Evolutionary conservation across 805 yeast genomes (phyloP), one percentile per base, ranked within the genome.

Genomic region (Starmerella scarabaei): DNA sequence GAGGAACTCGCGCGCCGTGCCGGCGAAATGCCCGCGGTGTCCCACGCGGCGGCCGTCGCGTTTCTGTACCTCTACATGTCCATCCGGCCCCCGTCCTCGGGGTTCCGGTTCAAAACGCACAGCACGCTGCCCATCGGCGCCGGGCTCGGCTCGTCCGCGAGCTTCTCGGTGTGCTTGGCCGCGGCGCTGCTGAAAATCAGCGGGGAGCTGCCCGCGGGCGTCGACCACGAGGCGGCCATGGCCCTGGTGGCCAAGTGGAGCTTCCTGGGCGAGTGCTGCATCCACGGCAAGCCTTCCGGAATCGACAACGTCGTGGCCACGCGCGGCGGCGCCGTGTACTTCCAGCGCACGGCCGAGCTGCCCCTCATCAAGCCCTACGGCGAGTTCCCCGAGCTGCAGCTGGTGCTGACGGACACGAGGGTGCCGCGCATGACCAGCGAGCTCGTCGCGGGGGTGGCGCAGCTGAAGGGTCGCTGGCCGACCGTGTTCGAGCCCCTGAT

Each of bases 301-400:
- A 84, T 91, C 38, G 98, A 91, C 58, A 91, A 91, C 55, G 85
- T 95, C 0, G 96, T 88, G 36, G 93, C 97, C 2, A 80, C 95
- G 0, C 77, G 77, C 50, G 98, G 98, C 18, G 96, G 96, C 35
- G 97, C 97, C 0, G 94, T 91, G 1, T 67, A 78, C 73, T 88
- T 77, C 61, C 88, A 80, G 61, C 72, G 93, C 53, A 23, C 18
- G 79, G 2, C 52, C 68, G 37, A n/a, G 23, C 16, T 17, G 33
- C 70, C 77, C 38, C 70, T 70, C n/a, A 63, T 84, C 45, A 72
- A 78, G 8, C 68, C 76, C 16, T 75, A 81, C 71, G 67, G 78
- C 43, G 71, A 73, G 43, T 75, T 84, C 57, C 94, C 95, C 1
- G 69, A 78, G 3, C 59, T 88, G 44, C 72, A 75, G 40, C 65